A percentile compares a stretch with the other conserved stretches of the same genome.
Conservation (phyloP, 345 rosid species). For the Populus ilicifolia region DNA sequence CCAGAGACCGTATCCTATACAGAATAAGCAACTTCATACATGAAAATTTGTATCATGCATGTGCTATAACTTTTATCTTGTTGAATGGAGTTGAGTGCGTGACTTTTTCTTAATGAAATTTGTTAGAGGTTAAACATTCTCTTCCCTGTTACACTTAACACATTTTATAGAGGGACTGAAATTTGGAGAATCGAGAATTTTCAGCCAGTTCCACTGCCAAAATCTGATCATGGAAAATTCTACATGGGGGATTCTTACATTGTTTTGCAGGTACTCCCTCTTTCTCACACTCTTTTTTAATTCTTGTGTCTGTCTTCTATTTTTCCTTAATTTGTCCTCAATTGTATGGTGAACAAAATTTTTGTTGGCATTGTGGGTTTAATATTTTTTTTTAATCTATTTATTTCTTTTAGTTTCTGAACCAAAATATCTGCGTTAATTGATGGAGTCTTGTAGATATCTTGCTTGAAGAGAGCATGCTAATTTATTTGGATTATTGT, state of each 20-base stretch:
- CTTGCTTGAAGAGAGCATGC: neutral
- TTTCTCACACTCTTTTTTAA: constrained; percentile 1
- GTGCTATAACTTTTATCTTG: neutral
- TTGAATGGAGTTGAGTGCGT: neutral
- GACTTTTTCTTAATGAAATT: neutral
- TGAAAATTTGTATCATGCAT: constrained; percentile 3
- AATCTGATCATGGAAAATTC: constrained; percentile 91
- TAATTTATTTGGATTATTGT: neutral
- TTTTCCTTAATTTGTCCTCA: neutral
- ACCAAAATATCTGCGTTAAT: neutral
- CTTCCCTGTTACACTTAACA: constrained; percentile 57
- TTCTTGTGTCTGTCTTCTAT: neutral
- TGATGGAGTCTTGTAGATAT: neutral
- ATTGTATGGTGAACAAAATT: neutral
- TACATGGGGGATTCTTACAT: constrained; percentile 93
- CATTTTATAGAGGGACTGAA: constrained; percentile 74
- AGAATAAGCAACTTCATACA: neutral
- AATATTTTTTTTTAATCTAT: neutral
- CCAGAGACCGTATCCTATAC: constrained; percentile 83
- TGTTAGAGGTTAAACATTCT: constrained; percentile 3
- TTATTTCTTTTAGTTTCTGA: neutral
- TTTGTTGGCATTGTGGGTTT: neutral
- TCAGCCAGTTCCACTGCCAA: constrained; percentile 78
- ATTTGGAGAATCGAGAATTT: constrained; percentile 98
- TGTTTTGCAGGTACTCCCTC: constrained; percentile 65